Base-by-base conservation (phyloP, 78 protist species). In the Diacronema lutheri region DNA sequence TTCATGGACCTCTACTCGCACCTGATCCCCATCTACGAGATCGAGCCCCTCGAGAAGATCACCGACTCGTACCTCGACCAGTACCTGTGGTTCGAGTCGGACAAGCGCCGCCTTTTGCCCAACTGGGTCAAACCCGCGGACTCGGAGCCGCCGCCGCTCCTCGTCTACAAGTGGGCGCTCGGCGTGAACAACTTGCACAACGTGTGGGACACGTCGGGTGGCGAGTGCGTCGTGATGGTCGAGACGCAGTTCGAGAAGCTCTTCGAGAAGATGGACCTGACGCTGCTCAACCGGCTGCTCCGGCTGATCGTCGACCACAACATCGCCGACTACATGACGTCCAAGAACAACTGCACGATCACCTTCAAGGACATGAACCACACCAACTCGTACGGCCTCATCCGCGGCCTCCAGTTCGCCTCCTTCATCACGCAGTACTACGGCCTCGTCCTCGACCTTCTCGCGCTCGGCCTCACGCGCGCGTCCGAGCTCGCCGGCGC, bases 61-160 rank as follows among this genome's bases (percentile, higher is more conserved):
- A 97, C 99, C n/a, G 99, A 99, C 90, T 98, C 99, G 33, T 99
- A 98, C 90, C 93, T 99, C 62, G 99, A 98, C 89, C 99, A 97
- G 78, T 99, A 98, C 88, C 90, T 99, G 41, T 97, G 99, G 99
- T 98, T 96, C 85, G 99, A 99, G 81, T 97, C 99, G 0, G 99
- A 96, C 90, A 97, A 95, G 91, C 93, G 99, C 40, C 94, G 91
- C 38, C 92, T 99, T 50, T 97, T 99, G 95, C 99, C 99, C 69
- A 96, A 96, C 89, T 99, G 99, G 99, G 91, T 98, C 89, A 98
- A 98, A 87, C 99, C 99, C 31, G 88, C 97, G 2, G 99, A 99
- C 87, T 77, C 96, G n/a, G 99, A 98, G 88, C 99, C 99, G 31
- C 95, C 98, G 41, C 99, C 99, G 14, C 92, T 98, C 29, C 96